Percentiles rank a stretch among this genome's conserved stretches.
Conservation (phyloP, 2,329 filamentous ascomycete species). For the Ophiostoma sp. region DNA sequence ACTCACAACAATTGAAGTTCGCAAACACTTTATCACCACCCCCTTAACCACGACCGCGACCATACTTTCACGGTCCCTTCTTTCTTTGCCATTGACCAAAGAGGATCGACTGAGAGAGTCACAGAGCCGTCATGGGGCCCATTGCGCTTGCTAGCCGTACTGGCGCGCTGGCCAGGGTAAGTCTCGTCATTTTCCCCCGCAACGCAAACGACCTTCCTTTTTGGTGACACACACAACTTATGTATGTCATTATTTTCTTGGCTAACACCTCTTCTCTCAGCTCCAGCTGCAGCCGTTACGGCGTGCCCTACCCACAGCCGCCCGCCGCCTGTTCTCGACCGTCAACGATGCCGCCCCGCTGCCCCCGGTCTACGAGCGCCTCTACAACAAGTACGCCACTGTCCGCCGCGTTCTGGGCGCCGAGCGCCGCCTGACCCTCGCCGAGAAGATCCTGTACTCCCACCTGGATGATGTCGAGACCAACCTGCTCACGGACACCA, state of each 20-base stretch:
- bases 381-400: constrained; percentile 72
- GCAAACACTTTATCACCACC: neutral
- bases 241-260: neutral
- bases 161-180: constrained; percentile 50
- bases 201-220: constrained; percentile 22
- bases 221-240: neutral
- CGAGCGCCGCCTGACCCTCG: constrained; percentile 69
- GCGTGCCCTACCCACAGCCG: constrained; percentile 35
- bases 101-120: constrained; percentile 21
- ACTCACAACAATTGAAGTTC: neutral
- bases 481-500: constrained; percentile 77
- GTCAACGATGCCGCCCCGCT: constrained; percentile 42
- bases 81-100: neutral
- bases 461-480: constrained; percentile 90
- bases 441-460: constrained; percentile 97
- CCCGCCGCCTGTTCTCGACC: constrained; percentile 42
- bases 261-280: constrained; percentile 33
- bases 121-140: constrained; percentile 46
- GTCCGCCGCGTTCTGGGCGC: constrained; percentile 71
- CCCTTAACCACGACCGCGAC: neutral
- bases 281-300: constrained; percentile 39
- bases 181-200: constrained; percentile 20
- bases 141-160: constrained; percentile 53
- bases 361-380: constrained; percentile 76
- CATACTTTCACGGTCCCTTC: neutral